Evolutionary conservation across 345 rosid species (phyloP), one percentile per base, ranked within the genome.

Genomic region (Dovyalis caffra): DNA sequence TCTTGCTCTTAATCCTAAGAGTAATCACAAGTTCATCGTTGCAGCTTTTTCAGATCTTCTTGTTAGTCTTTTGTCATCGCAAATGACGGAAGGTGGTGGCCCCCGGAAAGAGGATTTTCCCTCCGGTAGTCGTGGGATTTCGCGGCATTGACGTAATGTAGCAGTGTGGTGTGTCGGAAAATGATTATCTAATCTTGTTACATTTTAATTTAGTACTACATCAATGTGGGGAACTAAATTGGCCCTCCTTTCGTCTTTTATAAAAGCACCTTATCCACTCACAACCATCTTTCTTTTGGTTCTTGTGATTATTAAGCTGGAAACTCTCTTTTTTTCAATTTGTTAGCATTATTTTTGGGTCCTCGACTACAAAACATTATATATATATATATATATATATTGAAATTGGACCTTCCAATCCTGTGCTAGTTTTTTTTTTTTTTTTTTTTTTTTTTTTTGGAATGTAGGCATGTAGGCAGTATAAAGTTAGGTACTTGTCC

Each of bases 21-120:
- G 76, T 58, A 83, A 88, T 0, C 99, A 92, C 79, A 88, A 89
- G 78, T 88, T 82, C 71, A 86, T 95, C 58, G 82, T 90, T 40
- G 83, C 86, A 10, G 99, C 99, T 32, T 95, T 95, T 58, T 85
- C 97, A 65, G 97, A 91, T 80, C 89, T 91, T 73, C 79, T 95
- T 6, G 88, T 89, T 34, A 86, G 85, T 74, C 89, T 95, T 40
- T 81, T 91, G 88, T 84, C 90, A 26, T 28, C 76, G 25, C 53
- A 29, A 32, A 72, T 16, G 20, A 38, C 56, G 12, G 26, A 34
- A 12, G 47, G 34, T 33, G 68, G 61, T 5, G 43, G 47, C 37
- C 11, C 69, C 73, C 31, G 66, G 63, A 33, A 43, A 71, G 69
- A 69, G 37, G 45, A 23, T 9, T 6, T 33, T 40, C 26, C 35